Percentiles rank a stretch among this genome's conserved stretches.
These are phyloP conservation scores for Pseudocercospora fuligena DNA, from an alignment of 2,329 filamentous ascomycete species.

Conservation along the genomic window DNA sequence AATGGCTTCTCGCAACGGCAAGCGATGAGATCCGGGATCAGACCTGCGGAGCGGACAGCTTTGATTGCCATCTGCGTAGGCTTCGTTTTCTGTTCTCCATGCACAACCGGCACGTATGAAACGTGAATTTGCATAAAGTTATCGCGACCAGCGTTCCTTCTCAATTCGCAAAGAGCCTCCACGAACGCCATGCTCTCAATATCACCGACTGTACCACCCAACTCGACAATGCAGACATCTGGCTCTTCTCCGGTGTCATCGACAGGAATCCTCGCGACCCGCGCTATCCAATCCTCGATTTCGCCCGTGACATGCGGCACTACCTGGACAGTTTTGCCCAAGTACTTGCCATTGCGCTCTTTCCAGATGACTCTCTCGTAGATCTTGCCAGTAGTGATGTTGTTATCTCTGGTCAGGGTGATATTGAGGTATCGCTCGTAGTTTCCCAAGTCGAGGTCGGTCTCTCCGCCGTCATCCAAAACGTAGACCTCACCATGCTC, in stretches of 20 bases:
- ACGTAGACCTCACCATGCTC: constrained; percentile 91
- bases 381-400: constrained; percentile 97
- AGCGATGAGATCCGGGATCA: constrained; percentile 72
- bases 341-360: constrained; percentile 74
- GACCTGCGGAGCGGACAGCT: constrained; percentile 78
- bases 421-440: constrained; percentile 83
- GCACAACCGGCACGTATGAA: constrained; percentile 78
- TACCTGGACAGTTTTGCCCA: constrained; percentile 88
- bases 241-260: constrained; percentile 82
- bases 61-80: constrained; percentile 91
- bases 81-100: constrained; percentile 90
- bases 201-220: constrained; percentile 74
- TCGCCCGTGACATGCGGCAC: constrained; percentile 91
- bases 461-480: constrained; percentile 79
- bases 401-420: constrained; percentile 82
- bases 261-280: constrained; percentile 82
- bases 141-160: constrained; percentile 70
- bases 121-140: constrained; percentile 92
- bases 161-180: constrained; percentile 80
- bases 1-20: constrained; percentile 85
- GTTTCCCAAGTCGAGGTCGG: constrained; percentile 75
- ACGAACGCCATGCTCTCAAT: constrained; percentile 89
- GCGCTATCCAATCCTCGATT: constrained; percentile 90
- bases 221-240: constrained; percentile 87
- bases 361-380: constrained; percentile 86